These are phyloP conservation scores for Nakazawaea holstii DNA, from an alignment of 805 yeast genomes.

Conservation along the genomic window DNA sequence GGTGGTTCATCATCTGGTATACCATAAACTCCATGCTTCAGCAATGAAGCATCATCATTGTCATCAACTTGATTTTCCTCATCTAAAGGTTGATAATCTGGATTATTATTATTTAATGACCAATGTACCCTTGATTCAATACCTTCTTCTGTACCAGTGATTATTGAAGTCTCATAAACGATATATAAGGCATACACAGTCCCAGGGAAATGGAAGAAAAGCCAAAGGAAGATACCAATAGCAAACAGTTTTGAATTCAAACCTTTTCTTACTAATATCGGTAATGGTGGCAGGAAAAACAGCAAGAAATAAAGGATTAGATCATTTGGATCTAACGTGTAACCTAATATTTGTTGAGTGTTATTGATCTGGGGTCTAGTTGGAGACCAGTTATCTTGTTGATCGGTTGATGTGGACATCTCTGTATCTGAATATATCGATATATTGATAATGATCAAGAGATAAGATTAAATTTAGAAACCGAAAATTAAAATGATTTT, in stretches of 20 bases:
- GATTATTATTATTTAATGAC: not conserved
- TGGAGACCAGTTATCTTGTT: conserved; percentile 9
- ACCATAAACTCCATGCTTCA: conserved; percentile 5
- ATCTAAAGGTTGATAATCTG: conserved; percentile 7
- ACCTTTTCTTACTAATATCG: conserved; percentile 65
- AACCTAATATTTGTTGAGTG: conserved; percentile 11
- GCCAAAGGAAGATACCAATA: conserved; percentile 35
- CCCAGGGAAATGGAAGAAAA: conserved; percentile 48
- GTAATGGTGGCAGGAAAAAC: conserved; percentile 67
- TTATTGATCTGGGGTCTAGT: conserved; percentile 1
- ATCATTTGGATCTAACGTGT: conserved; percentile 32
- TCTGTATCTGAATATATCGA: no score
- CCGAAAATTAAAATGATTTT: no score
- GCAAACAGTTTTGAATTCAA: conserved; percentile 47
- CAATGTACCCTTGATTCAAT: conserved; percentile 12
- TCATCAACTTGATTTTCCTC: not conserved
- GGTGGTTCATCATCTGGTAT: conserved; percentile 7
- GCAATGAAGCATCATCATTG: not conserved
- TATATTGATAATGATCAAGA: no score
- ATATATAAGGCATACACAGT: conserved; percentile 45
- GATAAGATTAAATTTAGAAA: no score
- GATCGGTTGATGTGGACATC: not conserved
- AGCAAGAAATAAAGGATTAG: conserved; percentile 54
- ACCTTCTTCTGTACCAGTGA: conserved; percentile 19
- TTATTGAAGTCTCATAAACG: conserved; percentile 24